A percentile compares a stretch with the other conserved stretches of the same genome.
phyloP scores from a whole-genome alignment of 2,329 filamentous ascomycete genomes.

The Calonectria hongkongensis region DNA sequence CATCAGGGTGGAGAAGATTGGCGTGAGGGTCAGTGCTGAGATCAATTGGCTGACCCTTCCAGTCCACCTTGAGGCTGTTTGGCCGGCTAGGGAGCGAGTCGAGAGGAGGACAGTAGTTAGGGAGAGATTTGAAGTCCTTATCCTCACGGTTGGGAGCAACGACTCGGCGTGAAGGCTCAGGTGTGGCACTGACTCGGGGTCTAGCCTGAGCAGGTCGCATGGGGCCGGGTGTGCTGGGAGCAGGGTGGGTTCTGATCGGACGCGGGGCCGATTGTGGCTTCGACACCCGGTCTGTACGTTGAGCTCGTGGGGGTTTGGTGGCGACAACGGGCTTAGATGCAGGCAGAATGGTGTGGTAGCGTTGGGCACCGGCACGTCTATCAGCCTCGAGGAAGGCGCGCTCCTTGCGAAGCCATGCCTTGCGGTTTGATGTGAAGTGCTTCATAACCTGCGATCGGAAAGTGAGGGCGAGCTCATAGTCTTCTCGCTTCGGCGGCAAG shows the following conservation, averaged over 20 bases:
- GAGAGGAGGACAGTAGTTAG: slow-evolving; percentile 83
- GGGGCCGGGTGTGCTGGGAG: slow-evolving; percentile 53
- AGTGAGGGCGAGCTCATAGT: slow-evolving; percentile 72
- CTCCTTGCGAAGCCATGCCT: slow-evolving; percentile 70
- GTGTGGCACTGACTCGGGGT: slow-evolving; percentile 66
- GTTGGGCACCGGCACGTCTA: slow-evolving; percentile 64
- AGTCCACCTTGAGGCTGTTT: slow-evolving; percentile 88
- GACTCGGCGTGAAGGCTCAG: slow-evolving; percentile 70
- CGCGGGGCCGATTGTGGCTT: slow-evolving; percentile 61
- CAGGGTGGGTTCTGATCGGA: slow-evolving; percentile 58
- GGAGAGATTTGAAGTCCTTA: slow-evolving; percentile 83
- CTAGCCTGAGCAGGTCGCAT: slow-evolving; percentile 52
- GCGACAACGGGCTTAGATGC: slow-evolving; percentile 60
- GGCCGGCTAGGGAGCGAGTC: slow-evolving; percentile 78
- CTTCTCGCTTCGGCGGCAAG: slow-evolving; percentile 69
- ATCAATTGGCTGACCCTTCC: slow-evolving; percentile 88
- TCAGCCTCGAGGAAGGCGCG: slow-evolving; percentile 69
- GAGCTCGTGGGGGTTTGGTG: slow-evolving; percentile 54
- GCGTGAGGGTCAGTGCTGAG: slow-evolving; percentile 83
- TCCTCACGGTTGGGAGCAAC: slow-evolving; percentile 84
- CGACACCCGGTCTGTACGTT: slow-evolving; percentile 59
- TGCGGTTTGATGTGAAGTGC: slow-evolving; percentile 65
- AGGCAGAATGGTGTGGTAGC: slow-evolving; percentile 65
- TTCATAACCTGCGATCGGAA: slow-evolving; percentile 73
- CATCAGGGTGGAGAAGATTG: slow-evolving; percentile 84